Conservation (phyloP, 2,329 filamentous ascomycete genomes). For the Coniochaeta sp. region DNA sequence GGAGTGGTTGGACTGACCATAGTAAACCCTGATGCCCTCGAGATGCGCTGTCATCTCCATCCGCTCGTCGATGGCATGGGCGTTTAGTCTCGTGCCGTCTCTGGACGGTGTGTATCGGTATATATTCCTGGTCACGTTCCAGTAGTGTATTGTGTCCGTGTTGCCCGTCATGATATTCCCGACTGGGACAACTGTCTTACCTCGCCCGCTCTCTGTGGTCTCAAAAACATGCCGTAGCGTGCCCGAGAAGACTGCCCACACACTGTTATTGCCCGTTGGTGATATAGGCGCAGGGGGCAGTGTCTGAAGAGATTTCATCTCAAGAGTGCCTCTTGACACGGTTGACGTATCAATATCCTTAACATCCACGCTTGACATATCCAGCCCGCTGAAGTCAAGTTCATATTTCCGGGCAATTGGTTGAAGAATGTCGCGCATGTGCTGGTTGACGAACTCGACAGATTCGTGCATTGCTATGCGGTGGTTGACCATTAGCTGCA, state of each 20-base stretch:
- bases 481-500: slow-evolving; percentile 37
- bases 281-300: slow-evolving; percentile 17
- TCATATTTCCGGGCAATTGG: slow-evolving; percentile 6
- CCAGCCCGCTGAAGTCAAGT: background rate
- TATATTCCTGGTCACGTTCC: slow-evolving; percentile 42
- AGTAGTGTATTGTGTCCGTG: slow-evolving; percentile 45
- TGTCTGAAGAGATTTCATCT: slow-evolving; percentile 6
- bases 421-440: slow-evolving; percentile 28
- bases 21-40: background rate
- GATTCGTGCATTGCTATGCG: slow-evolving; percentile 41
- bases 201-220: slow-evolving; percentile 8
- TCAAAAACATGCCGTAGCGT: slow-evolving; percentile 26
- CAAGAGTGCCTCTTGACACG: too few relatives aligned
- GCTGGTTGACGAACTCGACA: slow-evolving; percentile 26
- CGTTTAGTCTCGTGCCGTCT: background rate
- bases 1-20: too few relatives aligned
- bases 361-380: too few relatives aligned
- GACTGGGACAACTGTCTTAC: slow-evolving; percentile 30
- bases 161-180: slow-evolving; percentile 44
- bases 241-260: slow-evolving; percentile 25
- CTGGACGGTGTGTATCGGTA: slow-evolving; percentile 37
- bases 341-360: too few relatives aligned
- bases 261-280: slow-evolving; percentile 17
- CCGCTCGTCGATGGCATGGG: background rate
- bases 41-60: background rate